phyloP scores from a whole-genome alignment of 139 green algal species.

The Tetratostichococcus sp. region DNA sequence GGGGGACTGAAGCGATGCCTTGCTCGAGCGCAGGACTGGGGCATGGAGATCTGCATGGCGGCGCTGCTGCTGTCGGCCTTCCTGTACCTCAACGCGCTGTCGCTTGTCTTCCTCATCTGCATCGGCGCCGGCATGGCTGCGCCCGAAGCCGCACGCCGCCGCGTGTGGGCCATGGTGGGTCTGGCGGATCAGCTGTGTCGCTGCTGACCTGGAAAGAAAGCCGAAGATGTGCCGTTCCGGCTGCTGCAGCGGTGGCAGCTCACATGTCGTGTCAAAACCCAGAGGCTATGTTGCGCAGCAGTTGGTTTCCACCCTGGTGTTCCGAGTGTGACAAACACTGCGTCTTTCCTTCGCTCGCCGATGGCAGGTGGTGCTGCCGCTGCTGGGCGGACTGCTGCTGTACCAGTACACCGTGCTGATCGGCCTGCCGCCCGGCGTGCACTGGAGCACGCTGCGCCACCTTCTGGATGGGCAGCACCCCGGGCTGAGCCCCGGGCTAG shows the following conservation, averaged over 20 bases:
- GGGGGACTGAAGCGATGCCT: too few relatives aligned
- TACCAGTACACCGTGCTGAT: constrained; percentile 44
- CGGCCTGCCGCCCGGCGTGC: constrained; percentile 21
- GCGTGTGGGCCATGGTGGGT: background rate
- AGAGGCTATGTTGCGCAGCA: too few relatives aligned
- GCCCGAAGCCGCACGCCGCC: background rate
- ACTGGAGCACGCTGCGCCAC: background rate
- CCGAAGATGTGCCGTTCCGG: too few relatives aligned
- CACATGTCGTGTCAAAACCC: too few relatives aligned
- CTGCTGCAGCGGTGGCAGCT: too few relatives aligned
- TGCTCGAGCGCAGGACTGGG: constrained; percentile 36
- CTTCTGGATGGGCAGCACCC: background rate
- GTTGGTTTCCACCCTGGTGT: too few relatives aligned
- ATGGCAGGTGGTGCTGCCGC: constrained; percentile 31
- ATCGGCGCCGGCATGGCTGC: constrained; percentile 42
- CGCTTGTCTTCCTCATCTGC: constrained; percentile 36
- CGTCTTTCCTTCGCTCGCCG: too few relatives aligned
- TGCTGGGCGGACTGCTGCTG: constrained; percentile 33
- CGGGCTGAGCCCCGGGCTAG: too few relatives aligned
- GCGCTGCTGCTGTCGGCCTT: constrained; percentile 56
- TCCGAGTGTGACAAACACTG: too few relatives aligned
- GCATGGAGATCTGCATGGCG: constrained; percentile 40
- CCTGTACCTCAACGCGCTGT: constrained; percentile 33
- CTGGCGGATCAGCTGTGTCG: too few relatives aligned
- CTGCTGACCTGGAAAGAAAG: background rate